These are phyloP conservation scores for Clavispora carvajalis DNA, from an alignment of 805 yeast species.

Conservation along the genomic window DNA sequence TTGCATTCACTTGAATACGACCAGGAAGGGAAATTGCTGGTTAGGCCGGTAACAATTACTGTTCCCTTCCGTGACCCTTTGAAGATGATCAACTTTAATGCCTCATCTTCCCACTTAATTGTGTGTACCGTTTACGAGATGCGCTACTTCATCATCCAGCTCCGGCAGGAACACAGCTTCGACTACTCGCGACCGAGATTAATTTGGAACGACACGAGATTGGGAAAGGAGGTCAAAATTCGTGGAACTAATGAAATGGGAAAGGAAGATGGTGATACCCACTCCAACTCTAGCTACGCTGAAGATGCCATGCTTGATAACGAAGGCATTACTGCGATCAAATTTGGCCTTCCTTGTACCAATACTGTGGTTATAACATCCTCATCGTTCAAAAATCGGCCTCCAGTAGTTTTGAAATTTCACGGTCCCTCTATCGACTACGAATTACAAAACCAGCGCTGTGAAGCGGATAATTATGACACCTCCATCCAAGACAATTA, in stretches of 20 bases:
- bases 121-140: conserved; percentile 78
- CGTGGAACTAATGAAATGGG: conserved; percentile 14
- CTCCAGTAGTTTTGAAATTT: conserved; percentile 28
- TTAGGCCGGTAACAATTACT: conserved; percentile 64
- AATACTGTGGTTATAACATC: conserved; percentile 35
- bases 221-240: conserved; percentile 2
- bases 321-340: conserved; percentile 83
- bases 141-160: conserved; percentile 68
- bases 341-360: conserved; percentile 41
- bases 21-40: conserved; percentile 4
- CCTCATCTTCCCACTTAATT: conserved; percentile 62
- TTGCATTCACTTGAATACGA: conserved; percentile 38
- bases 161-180: conserved; percentile 46
- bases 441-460: conserved; percentile 1
- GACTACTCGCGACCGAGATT: conserved; percentile 35
- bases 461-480: not conserved
- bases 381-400: conserved; percentile 30
- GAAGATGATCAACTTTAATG: conserved; percentile 65
- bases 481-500: not conserved
- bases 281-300: conserved; percentile 6
- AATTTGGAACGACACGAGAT: conserved; percentile 30
- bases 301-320: conserved; percentile 50
- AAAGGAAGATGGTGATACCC: conserved; percentile 6
- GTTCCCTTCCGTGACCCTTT: conserved; percentile 86
- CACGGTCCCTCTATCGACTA: conserved; percentile 48